Percentiles rank a stretch among this genome's conserved stretches.
Conservation (phyloP, 805 yeast species). For the Saccharomycopsis synnaedendra region DNA sequence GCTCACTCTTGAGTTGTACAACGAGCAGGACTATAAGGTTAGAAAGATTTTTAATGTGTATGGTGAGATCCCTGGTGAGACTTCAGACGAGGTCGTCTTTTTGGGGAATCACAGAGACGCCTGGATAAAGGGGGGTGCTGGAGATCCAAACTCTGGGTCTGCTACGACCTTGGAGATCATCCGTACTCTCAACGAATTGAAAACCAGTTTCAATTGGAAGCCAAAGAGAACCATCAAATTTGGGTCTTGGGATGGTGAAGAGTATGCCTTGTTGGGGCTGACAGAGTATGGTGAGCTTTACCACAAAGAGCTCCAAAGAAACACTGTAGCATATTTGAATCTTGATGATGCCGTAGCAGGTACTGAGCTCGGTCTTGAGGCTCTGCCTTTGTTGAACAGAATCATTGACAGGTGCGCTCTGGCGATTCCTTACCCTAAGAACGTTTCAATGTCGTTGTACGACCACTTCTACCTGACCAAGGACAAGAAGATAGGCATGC, state of each 20-base stretch:
- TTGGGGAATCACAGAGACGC: conserved; percentile 75
- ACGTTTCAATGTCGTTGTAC: conserved; percentile 19
- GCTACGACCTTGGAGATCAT: conserved; percentile 55
- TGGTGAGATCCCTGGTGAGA: conserved; percentile 46
- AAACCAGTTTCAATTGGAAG: conserved; percentile 37
- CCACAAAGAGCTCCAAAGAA: conserved; percentile 31
- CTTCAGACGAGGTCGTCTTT: conserved; percentile 42
- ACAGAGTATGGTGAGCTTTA: conserved; percentile 68
- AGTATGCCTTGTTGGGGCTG: conserved; percentile 61
- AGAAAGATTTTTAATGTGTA: conserved; percentile 53
- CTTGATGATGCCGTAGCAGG: conserved; percentile 60
- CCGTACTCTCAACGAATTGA: conserved; percentile 42
- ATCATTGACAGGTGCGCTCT: conserved; percentile 34
- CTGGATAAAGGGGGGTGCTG: conserved; percentile 72
- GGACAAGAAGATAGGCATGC: conserved; percentile 27
- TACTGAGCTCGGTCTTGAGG: conserved; percentile 33
- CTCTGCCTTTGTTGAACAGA: conserved; percentile 49
- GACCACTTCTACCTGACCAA: conserved; percentile 25
- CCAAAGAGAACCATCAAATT: conserved; percentile 61
- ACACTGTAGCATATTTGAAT: conserved; percentile 58
- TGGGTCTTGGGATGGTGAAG: conserved; percentile 79
- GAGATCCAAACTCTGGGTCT: conserved; percentile 70
- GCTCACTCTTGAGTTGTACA: conserved; percentile 40
- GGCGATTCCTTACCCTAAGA: conserved; percentile 34
- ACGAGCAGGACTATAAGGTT: conserved; percentile 49